Percentiles rank a stretch among this genome's conserved stretches.
phyloP scores from a whole-genome alignment of 2,329 filamentous ascomycete species.

The Alternaria hordeiaustralica region DNA sequence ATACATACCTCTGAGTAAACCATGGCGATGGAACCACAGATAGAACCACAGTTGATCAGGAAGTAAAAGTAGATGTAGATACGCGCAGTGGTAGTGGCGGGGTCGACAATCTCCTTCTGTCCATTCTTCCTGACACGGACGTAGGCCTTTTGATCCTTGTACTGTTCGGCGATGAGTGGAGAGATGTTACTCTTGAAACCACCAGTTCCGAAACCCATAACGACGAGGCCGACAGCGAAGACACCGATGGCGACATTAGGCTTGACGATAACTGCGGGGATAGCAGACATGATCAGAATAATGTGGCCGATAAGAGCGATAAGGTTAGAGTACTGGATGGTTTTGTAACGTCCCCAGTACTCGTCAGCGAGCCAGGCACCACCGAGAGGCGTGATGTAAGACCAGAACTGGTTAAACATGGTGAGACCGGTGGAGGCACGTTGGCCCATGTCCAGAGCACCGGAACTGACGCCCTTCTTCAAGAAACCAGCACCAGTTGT shows the following conservation, averaged over 20 bases:
- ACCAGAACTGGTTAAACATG: conserved; percentile 64
- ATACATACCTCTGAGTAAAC: conserved; percentile 33
- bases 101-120: conserved; percentile 69
- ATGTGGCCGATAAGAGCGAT: conserved; percentile 65
- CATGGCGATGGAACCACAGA: conserved; percentile 47
- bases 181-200: conserved; percentile 72
- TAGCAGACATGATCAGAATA: conserved; percentile 63
- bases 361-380: conserved; percentile 66
- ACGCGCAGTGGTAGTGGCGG: conserved; percentile 69
- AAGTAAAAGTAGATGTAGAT: conserved; percentile 58
- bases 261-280: conserved; percentile 59
- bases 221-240: conserved; percentile 63
- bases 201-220: conserved; percentile 71
- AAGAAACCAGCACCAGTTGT: conserved; percentile 46
- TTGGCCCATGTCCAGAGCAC: conserved; percentile 63
- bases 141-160: conserved; percentile 39
- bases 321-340: conserved; percentile 62
- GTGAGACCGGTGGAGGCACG: conserved; percentile 60
- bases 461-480: conserved; percentile 37
- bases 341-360: conserved; percentile 66
- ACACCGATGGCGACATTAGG: conserved; percentile 59
- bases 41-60: conserved; percentile 48
- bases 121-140: conserved; percentile 39
- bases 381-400: conserved; percentile 63
- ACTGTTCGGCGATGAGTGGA: conserved; percentile 66